Evolutionary conservation across 352 stramenopile genomes (phyloP), one percentile per base, ranked within the genome.

Genomic region (Phytopythium helicoides): DNA sequence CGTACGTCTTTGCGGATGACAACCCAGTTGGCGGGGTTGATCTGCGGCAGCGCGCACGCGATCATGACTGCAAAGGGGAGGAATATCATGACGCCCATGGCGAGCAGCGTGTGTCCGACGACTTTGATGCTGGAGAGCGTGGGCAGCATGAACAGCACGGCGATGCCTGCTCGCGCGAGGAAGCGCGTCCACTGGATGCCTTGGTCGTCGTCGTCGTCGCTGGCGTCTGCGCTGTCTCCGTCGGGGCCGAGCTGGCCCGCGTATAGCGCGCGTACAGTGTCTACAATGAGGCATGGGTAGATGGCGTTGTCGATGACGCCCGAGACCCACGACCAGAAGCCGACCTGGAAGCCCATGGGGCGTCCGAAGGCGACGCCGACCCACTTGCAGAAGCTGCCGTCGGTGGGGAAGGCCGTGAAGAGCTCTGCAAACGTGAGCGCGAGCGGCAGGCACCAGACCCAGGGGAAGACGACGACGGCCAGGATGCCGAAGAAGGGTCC

Each of bases 51-150:
- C 78, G 65, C 55, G 60, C 86, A 54, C 26, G 74, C 52, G 4
- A 86, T 68, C 47, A 98, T 65, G 2, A 98, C 67, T 18, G 97
- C 56, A 63, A 98, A 98, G 7, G 94, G 96, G 54, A 84, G 64
- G 66, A 98, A 84, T 42, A 96, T 89, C 41, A 95, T 67, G 19
- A 96, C 47, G 19, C 81, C 89, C 33, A 98, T 79, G 1, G 85
- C 54, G 49, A 97, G 63, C n/a, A 87, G 76, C 23, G 87, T 81
- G 33, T 85, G 79, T 2, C 90, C 92, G 4, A 98, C 89, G 19
- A 95, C 70, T 47, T 97, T 74, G 53, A 99, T 81, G 47, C 76
- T 86, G 42, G 73, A 69, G 46, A 89, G 73, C 26, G 81, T 86
- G n/a, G 77, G 78, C 22, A 86, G 51, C 69, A 87, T 87, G 54